Conservation (phyloP, 345 rosid genomes). For the Mallotus nudiflorus region DNA sequence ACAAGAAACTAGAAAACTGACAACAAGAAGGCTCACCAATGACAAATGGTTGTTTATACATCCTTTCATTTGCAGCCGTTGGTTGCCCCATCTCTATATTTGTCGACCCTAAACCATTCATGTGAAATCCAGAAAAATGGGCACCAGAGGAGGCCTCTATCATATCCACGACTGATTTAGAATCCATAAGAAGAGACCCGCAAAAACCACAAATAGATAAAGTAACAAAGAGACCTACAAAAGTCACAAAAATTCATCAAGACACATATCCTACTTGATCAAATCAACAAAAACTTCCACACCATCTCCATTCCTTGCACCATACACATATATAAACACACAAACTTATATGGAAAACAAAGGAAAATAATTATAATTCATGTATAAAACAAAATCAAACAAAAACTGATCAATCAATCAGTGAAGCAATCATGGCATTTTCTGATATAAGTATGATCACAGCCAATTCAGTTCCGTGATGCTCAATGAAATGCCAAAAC, state of each 20-base stretch:
- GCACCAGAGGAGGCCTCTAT: conserved; percentile 79
- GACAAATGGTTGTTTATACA: conserved; percentile 84
- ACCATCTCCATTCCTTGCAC: neutral
- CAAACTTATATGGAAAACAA: neutral
- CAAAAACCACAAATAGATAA: conserved; percentile 14
- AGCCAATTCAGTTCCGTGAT: neutral
- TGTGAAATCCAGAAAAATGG: conserved; percentile 89
- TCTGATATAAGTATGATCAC: neutral
- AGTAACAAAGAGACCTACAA: too few species aligned
- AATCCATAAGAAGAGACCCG: conserved; percentile 45
- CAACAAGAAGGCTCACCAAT: conserved; percentile 58
- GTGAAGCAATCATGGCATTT: neutral
- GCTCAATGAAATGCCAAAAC: neutral
- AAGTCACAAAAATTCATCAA: neutral
- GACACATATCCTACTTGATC: too few species aligned
- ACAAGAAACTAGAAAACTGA: neutral
- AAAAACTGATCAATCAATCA: neutral
- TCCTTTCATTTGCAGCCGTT: conserved; percentile 45
- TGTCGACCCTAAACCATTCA: conserved; percentile 57
- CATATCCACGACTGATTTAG: conserved; percentile 77
- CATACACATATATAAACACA: neutral
- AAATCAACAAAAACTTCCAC: too few species aligned
- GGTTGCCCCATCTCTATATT: conserved; percentile 41
- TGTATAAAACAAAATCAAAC: neutral
- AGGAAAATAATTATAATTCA: neutral